phyloP scores from a whole-genome alignment of 2,329 filamentous ascomycete species.

The Aspergillus hiratsukae region DNA sequence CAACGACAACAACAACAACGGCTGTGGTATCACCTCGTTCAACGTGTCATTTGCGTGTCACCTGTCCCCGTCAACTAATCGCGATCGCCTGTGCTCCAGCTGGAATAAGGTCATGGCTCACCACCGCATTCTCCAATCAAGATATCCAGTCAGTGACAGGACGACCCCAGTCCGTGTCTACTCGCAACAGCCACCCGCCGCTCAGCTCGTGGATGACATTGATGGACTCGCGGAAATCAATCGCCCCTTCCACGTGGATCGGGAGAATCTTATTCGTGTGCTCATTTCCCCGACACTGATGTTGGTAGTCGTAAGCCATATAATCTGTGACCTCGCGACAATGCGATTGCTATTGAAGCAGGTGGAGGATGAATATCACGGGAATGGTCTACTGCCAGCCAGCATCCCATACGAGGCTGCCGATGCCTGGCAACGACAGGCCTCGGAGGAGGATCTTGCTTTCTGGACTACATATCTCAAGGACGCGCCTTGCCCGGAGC shows the following conservation, averaged over 20 bases:
- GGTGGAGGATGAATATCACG: neutral
- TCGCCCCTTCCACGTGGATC: neutral
- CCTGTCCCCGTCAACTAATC: neutral
- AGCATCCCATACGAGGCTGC: neutral
- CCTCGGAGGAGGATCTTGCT: neutral
- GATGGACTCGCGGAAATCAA: neutral
- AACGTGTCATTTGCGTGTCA: neutral
- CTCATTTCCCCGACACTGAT: neutral
- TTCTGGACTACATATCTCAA: neutral
- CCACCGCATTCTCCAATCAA: constrained; percentile 2
- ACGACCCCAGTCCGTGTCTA: neutral
- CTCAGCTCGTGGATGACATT: neutral
- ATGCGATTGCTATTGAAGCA: neutral
- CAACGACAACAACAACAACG: neutral
- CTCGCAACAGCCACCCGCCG: neutral
- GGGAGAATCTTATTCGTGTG: neutral
- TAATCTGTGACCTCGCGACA: neutral
- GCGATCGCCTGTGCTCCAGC: neutral
- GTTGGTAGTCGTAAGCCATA: neutral
- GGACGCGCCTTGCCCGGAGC: neutral
- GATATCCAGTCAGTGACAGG: neutral
- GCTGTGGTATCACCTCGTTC: neutral
- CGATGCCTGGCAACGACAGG: neutral
- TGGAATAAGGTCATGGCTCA: constrained; percentile 2
- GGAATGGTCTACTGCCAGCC: neutral